Conservation (phyloP, 148 eudicot genomes). For the Fallopia convolvulus region DNA sequence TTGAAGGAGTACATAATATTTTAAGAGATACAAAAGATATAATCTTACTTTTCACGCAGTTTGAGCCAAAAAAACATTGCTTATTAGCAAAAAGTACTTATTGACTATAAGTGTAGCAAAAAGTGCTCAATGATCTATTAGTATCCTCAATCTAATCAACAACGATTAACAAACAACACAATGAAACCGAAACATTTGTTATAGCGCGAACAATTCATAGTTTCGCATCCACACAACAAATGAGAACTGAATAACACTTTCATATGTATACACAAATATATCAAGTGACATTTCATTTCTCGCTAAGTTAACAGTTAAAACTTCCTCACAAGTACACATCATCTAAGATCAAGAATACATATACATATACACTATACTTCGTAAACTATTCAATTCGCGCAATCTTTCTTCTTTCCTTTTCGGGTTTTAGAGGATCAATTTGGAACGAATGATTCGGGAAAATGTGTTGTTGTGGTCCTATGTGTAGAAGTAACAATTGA, state of each 20-base stretch:
- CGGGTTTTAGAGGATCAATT: conserved; percentile 9
- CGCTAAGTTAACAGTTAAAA: conserved; percentile 10
- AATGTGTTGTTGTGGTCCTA: conserved; percentile 26
- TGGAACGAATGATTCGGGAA: conserved; percentile 5
- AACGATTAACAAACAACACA: neutral
- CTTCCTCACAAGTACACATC: conserved; percentile 3
- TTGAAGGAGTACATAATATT: too few species aligned
- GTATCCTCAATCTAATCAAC: too few species aligned
- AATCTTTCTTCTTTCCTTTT: neutral
- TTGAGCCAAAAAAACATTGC: too few species aligned
- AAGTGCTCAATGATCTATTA: too few species aligned
- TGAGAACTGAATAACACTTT: neutral
- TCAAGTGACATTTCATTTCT: conserved; percentile 4
- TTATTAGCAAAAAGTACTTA: too few species aligned
- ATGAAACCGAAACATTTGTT: neutral
- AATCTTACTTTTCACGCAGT: too few species aligned
- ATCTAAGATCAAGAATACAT: conserved; percentile 13
- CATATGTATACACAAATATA: neutral
- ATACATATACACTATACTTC: conserved; percentile 6
- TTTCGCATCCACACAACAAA: neutral
- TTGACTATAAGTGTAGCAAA: too few species aligned
- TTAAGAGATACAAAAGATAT: too few species aligned
- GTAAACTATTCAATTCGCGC: neutral
- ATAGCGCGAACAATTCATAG: neutral
- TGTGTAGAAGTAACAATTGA: conserved; percentile 13